A percentile compares a stretch with the other conserved stretches of the same genome.
Evolutionary conservation across 345 rosid genomes (phyloP).

Genomic region (Erysimum cheiranthoides): DNA sequence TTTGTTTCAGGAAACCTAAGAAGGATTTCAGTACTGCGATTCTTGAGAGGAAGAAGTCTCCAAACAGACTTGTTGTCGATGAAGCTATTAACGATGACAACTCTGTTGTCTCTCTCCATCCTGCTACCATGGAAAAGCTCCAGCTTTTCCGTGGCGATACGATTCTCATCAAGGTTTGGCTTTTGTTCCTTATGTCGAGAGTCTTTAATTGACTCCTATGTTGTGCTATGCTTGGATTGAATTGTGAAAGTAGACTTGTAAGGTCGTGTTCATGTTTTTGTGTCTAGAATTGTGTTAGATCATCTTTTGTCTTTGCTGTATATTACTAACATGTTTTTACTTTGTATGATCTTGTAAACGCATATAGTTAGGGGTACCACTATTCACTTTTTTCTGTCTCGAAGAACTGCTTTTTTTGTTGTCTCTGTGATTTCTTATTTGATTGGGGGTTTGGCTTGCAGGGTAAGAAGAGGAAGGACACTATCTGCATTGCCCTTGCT

Average conservation of each 20-base stretch:
- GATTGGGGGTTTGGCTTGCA: slow-evolving; percentile 33
- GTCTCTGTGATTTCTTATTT: not conserved
- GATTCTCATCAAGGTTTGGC: slow-evolving; percentile 75
- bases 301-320: not conserved
- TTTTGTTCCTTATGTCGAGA: not conserved
- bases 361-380: not conserved
- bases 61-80: slow-evolving; percentile 89
- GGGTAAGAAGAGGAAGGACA: slow-evolving; percentile 92
- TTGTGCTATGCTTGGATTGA: slow-evolving; percentile 1
- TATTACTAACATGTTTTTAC: not conserved
- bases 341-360: slow-evolving; percentile 3
- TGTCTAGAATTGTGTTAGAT: not conserved
- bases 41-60: slow-evolving; percentile 86
- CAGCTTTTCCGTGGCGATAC: slow-evolving; percentile 98
- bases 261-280: not conserved
- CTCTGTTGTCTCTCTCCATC: slow-evolving; percentile 86
- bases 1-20: slow-evolving; percentile 66
- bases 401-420: not conserved
- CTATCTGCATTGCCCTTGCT: slow-evolving; percentile 84
- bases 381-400: not conserved
- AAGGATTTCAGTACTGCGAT: slow-evolving; percentile 93
- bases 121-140: slow-evolving; percentile 96
- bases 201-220: not conserved
- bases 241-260: not conserved
- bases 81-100: slow-evolving; percentile 91